Conservation (phyloP, 2,329 filamentous ascomycete genomes). For the Davidsoniella australis region DNA sequence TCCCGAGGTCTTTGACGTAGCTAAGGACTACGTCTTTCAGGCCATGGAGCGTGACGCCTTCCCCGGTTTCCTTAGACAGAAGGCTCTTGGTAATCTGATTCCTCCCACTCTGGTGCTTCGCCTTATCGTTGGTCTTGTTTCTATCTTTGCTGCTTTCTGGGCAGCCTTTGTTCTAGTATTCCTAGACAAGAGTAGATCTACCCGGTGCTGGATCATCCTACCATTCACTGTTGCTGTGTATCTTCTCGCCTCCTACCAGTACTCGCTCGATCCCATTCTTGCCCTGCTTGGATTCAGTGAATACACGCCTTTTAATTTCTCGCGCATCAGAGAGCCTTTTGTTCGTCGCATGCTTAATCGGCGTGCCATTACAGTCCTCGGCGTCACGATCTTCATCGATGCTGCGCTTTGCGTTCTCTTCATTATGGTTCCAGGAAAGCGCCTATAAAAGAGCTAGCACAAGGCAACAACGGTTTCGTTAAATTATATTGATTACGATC, state of each 20-base stretch:
- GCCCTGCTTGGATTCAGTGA: constrained; percentile 83
- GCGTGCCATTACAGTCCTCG: constrained; percentile 64
- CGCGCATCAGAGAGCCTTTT: constrained; percentile 75
- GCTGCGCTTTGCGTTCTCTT: constrained; percentile 77
- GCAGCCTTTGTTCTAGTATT: constrained; percentile 86
- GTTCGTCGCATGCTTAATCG: constrained; percentile 72
- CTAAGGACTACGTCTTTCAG: constrained; percentile 98
- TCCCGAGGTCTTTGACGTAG: constrained; percentile 89
- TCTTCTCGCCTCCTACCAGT: constrained; percentile 78
- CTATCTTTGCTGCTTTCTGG: constrained; percentile 90
- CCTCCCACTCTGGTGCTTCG: constrained; percentile 77
- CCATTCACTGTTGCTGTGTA: constrained; percentile 89
- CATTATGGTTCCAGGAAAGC: constrained; percentile 83
- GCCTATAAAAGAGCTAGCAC: constrained; percentile 34
- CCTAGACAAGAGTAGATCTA: constrained; percentile 55
- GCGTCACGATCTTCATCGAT: constrained; percentile 58
- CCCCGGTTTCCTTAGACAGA: constrained; percentile 84
- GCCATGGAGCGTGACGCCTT: constrained; percentile 99
- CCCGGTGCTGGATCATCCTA: constrained; percentile 74
- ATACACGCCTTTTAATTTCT: constrained; percentile 90
- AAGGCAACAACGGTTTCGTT: not conserved
- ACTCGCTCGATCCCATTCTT: constrained; percentile 82
- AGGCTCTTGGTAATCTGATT: constrained; percentile 89
- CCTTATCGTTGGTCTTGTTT: constrained; percentile 66
- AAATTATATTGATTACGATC: not conserved